phyloP scores from a whole-genome alignment of 148 eudicot species.

The Chenopodium suecicum region DNA sequence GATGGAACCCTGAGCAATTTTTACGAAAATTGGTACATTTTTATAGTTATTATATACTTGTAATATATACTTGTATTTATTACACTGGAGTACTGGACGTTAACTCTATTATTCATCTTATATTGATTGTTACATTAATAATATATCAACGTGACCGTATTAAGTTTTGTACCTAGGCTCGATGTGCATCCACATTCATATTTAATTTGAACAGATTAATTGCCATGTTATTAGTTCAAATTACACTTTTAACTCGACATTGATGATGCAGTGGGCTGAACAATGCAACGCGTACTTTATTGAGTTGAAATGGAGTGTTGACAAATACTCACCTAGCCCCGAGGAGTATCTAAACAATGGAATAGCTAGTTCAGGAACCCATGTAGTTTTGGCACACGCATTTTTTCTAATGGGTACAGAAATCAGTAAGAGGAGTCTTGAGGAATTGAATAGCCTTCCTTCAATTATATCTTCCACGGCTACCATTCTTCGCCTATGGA shows the following conservation, averaged over 20 bases:
- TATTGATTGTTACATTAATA: no score
- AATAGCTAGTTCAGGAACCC: conserved; percentile 44
- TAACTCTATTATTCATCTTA: no score
- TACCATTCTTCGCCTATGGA: conserved; percentile 53
- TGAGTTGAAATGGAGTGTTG: conserved; percentile 47
- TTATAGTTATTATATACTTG: background rate
- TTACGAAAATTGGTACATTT: conserved; percentile 12
- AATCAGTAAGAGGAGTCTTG: conserved; percentile 24
- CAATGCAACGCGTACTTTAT: conserved; percentile 38
- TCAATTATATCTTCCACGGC: conserved; percentile 39
- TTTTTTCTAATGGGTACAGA: conserved; percentile 47
- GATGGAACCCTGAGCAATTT: conserved; percentile 35
- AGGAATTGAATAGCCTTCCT: conserved; percentile 37
- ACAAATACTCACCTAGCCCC: conserved; percentile 34
- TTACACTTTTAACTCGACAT: no score
- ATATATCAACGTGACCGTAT: no score
- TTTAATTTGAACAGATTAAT: no score
- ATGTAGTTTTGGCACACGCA: conserved; percentile 43
- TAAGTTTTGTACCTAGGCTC: no score
- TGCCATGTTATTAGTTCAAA: no score
- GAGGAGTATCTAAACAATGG: conserved; percentile 53
- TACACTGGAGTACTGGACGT: no score
- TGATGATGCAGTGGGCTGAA: conserved; percentile 52
- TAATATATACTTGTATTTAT: no score
- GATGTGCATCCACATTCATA: no score